Evolutionary conservation across 1,139 yeast species (phyloP), one percentile per base, ranked within the genome.

Genomic region (Arxiozyma slooffiae): DNA sequence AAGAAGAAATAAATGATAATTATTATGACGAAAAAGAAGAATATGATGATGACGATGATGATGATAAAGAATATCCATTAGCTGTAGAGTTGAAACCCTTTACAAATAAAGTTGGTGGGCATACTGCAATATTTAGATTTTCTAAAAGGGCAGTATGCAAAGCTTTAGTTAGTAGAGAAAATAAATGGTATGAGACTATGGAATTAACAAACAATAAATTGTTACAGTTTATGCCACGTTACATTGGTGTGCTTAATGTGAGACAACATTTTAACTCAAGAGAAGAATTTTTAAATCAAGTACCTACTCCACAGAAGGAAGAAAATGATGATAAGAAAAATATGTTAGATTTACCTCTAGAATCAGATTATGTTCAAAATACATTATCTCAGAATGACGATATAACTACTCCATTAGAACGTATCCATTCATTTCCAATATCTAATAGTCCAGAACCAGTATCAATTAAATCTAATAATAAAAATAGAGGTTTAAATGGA

Each of bases 31-130:
- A 22, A 8, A 16, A 18, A 17, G 39, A 38, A 54, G 37, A 54
- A 55, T 7, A 57, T 40, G 50, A 44, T 16, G 47, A 40, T 1
- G 60, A 55, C 7, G 60, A 56, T 6, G 60, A 59, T 9, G 62
- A 64, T 30, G 61, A 60, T 11, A 63, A 69, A 7, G 71, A 72
- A 38, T 82, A 73, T 58, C 86, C 89, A 1, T 69, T 82, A 45
- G 82, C 96, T 0, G 96, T 89, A 1, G 96, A 89, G 63, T 70
- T 90, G 51, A 80, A 87, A 49, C 96, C 95, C 1, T 90, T 85
- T 70, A 81, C 83, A 57, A 90, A 92, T 64, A 86, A 86, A 63
- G 98, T 94, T 7, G 99, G 99, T 9, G 99, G 99, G 0, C 99
- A 94, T 66, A 92, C 97, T 0, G 97, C 97, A 1, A 89, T 94